These are phyloP conservation scores for Irpex sp. DNA, from an alignment of 1,284 basidiomycete species.

Conservation along the genomic window DNA sequence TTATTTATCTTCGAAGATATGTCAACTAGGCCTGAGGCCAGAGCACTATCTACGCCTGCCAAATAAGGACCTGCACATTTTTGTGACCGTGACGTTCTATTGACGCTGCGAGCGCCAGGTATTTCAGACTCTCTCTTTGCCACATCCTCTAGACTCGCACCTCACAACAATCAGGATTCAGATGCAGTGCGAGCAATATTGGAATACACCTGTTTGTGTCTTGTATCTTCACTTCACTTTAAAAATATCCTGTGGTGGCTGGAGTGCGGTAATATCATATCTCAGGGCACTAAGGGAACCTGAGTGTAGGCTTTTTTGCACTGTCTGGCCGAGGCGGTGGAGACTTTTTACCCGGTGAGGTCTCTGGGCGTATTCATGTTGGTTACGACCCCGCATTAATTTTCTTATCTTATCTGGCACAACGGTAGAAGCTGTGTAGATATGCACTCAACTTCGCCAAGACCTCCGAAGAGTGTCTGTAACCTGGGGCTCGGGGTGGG, in stretches of 20 bases:
- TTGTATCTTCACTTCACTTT: neutral
- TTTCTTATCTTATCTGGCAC: neutral
- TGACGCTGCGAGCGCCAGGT: neutral
- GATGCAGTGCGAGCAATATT: neutral
- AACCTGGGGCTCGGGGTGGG: too few relatives aligned
- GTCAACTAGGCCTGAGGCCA: too few relatives aligned
- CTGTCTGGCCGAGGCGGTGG: neutral
- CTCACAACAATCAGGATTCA: neutral
- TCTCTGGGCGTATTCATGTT: neutral
- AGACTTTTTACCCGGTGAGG: neutral
- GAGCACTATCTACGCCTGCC: neutral
- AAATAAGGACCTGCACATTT: neutral
- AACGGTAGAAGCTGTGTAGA: neutral
- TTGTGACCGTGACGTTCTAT: neutral
- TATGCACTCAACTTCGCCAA: neutral
- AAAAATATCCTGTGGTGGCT: neutral
- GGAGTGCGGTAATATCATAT: neutral
- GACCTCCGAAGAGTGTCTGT: neutral
- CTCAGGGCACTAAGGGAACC: neutral
- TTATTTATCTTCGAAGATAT: too few relatives aligned
- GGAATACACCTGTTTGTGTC: neutral
- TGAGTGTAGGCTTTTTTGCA: neutral
- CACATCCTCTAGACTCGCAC: neutral
- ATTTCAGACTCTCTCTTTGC: neutral
- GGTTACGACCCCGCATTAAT: neutral